Evolutionary conservation across 768 basidiomycete genomes (phyloP), one percentile per base, ranked within the genome.

Genomic region (Serendipita sp.): DNA sequence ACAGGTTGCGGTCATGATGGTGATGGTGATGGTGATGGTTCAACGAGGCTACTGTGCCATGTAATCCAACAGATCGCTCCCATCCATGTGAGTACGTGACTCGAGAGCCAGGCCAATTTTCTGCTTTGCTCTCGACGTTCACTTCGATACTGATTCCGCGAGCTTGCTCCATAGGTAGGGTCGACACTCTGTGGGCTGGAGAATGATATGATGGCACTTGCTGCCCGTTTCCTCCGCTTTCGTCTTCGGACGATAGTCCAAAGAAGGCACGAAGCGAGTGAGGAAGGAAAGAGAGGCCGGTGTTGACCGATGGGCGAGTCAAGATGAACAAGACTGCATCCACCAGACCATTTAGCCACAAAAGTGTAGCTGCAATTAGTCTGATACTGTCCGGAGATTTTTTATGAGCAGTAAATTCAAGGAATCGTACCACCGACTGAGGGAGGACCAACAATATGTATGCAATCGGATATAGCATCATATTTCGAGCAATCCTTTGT

Each of bases 301-400:
- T 70, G 18, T 73, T 72, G 48, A 76, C 68, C 63, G 69, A 65
- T 18, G 70, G 72, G 41, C 72, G 70, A 32, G 74, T 75, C 4
- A 67, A 34, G 56, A 72, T 63, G 16, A 51, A 51, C n/a, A 51
- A n/a, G 5, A 51, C 16, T 7, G 16, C 30, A n/a, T 51, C 48
- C 8, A 51, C 48, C n/a, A 51, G n/a, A 8, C 48, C 48, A 51
- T 51, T 51, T 18, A 51, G 48, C 48, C n/a, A 18, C 18, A 51
- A 32, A 18, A 51, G 48, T 5, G 8, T 8, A 8, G 48, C 48
- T 8, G 48, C 16, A 8, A 32, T 7, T 7, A 51, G n/a, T 7
- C 7, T 7, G 48, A 51, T n/a, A 8, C 30, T n/a, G 7, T 18
- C 16, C 8, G 48, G 30, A 8, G n/a, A 7, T 8, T 5, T 8